Percentiles rank a stretch among this genome's conserved stretches.
Evolutionary conservation across 345 rosid species (phyloP).

Genomic region (Camelina neglecta): DNA sequence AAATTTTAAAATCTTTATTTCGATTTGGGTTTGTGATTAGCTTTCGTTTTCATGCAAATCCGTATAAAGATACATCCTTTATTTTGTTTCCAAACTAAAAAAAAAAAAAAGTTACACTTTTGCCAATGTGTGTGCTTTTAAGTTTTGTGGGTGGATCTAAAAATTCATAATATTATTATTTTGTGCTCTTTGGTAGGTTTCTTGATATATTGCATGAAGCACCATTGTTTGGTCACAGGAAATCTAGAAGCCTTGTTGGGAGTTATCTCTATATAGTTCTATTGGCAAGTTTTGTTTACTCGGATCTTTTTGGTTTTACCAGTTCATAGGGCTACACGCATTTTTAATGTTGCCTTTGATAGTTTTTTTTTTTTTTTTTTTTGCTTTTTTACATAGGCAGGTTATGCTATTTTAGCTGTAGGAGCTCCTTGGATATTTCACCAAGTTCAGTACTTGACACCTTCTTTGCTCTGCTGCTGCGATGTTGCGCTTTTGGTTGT

Average conservation of each 20-base stretch:
- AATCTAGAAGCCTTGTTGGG: slow-evolving; percentile 76
- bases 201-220: slow-evolving; percentile 94
- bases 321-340: not conserved
- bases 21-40: slow-evolving; percentile 10
- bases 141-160: not conserved
- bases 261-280: slow-evolving; percentile 67
- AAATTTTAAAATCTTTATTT: not conserved
- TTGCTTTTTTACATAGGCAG: slow-evolving; percentile 52
- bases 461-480: slow-evolving; percentile 76
- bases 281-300: slow-evolving; percentile 60
- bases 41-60: not conserved
- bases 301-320: not conserved
- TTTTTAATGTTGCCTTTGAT: slow-evolving; percentile 2
- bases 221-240: slow-evolving; percentile 89
- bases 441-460: slow-evolving; percentile 47
- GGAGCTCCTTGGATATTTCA: slow-evolving; percentile 74
- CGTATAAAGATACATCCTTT: not conserved
- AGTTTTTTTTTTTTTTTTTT: slow-evolving; percentile 50
- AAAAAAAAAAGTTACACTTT: not conserved
- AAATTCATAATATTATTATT: not conserved
- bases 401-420: slow-evolving; percentile 75
- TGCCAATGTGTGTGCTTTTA: not conserved
- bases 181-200: slow-evolving; percentile 54
- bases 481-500: slow-evolving; percentile 70
- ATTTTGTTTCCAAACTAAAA: not conserved